Evolutionary conservation across 2,329 filamentous ascomycete species (phyloP), one percentile per base, ranked within the genome.

Genomic region (Malbranchea zuffiana): DNA sequence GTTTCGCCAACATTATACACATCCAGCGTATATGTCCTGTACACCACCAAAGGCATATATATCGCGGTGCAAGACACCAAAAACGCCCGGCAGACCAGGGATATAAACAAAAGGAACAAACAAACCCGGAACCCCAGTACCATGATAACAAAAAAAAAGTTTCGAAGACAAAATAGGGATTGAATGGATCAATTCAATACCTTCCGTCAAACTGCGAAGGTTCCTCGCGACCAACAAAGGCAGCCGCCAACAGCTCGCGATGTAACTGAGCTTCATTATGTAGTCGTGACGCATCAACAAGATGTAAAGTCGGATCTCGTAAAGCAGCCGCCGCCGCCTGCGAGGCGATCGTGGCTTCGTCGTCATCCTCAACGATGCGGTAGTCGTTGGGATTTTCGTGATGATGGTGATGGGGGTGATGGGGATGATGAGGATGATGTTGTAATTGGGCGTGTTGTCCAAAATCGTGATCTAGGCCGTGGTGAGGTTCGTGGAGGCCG

Each of bases 311-410:
- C 24, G 60, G 57, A 37, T 60, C 56, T 32, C 56, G 57, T 32
- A 63, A 48, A 3, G 47, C 44, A 4, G 47, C 43, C 10, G 44
- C 49, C 6, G 54, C 49, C 6, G 54, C 49, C 19, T 56, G 53
- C 3, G 56, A 46, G 34, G 61, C 58, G 10, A 59, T 56, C 17
- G 44, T 32, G 6, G 52, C 50, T n/a, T n/a, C n/a, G 35, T 62
- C 60, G 26, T 62, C 57, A 15, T 62, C 58, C 25, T 41, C 43
- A 53, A 62, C 59, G 48, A 62, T 57, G 39, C 61, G 57, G 39
- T 62, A 64, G 24, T 60, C 60, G 35, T 56, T 56, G 6, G 53
- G 46, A 10, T 54, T 48, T 35, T 60, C 57, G 33, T 59, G 57
- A 16, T 59, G 56, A 39, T 61, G 51, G 18, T 56, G 20, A 33